These are phyloP conservation scores for Sporisorium sorghi DNA, from an alignment of 1,284 basidiomycete species.

Conservation along the genomic window DNA sequence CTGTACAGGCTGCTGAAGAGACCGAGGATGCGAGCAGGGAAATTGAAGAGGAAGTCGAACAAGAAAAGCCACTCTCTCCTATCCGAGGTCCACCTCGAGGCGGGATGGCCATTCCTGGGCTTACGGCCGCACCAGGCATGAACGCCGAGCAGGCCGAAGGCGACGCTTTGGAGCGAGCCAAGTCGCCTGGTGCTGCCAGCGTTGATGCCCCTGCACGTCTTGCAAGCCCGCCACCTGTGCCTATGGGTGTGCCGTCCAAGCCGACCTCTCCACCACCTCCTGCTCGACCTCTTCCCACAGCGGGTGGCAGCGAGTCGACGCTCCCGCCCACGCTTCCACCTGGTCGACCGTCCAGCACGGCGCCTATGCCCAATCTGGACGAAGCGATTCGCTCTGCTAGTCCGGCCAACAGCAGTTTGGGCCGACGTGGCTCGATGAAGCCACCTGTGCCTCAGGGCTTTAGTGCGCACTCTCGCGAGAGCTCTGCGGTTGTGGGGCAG, in stretches of 20 bases:
- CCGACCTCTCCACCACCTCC: constrained; percentile 33
- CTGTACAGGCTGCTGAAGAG: constrained; percentile 32
- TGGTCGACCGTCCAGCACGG: constrained; percentile 43
- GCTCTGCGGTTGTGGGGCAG: constrained; percentile 26
- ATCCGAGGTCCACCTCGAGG: constrained; percentile 43
- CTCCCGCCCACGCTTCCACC: constrained; percentile 26
- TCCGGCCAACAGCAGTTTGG: constrained; percentile 34
- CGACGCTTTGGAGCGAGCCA: constrained; percentile 37
- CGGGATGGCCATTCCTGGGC: constrained; percentile 63
- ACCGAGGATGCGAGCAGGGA: constrained; percentile 60
- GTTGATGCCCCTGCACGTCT: constrained; percentile 26
- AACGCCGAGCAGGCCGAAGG: constrained; percentile 35
- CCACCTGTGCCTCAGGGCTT: constrained; percentile 44
- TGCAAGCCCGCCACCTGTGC: constrained; percentile 32
- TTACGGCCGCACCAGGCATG: constrained; percentile 46
- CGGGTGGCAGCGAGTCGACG: constrained; percentile 13
- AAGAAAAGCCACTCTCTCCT: constrained; percentile 18
- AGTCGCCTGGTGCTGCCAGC: constrained; percentile 33
- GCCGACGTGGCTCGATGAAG: constrained; percentile 34
- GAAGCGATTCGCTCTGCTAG: constrained; percentile 39
- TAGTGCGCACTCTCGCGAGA: constrained; percentile 31
- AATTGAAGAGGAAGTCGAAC: constrained; percentile 63
- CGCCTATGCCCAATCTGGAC: constrained; percentile 39
- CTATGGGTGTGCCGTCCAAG: constrained; percentile 35
- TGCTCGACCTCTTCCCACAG: constrained; percentile 24